phyloP scores from a whole-genome alignment of 1,284 basidiomycete genomes.

The Wallemia hederae region DNA sequence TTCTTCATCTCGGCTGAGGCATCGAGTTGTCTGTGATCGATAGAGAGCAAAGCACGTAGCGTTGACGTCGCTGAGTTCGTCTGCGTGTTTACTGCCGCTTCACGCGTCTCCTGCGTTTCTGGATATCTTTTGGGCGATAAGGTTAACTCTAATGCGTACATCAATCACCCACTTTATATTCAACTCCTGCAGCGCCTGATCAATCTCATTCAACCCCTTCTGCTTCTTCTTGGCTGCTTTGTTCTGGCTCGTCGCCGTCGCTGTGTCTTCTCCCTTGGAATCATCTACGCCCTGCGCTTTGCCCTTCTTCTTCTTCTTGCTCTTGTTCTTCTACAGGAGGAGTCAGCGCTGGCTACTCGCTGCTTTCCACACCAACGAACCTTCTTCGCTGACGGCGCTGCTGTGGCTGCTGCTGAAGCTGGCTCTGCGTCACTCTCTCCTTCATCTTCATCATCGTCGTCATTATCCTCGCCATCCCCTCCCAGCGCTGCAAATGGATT shows the following conservation, averaged over 20 bases:
- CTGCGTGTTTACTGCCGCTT: neutral
- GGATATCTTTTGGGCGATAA: neutral
- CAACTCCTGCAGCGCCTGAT: neutral
- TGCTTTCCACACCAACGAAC: neutral
- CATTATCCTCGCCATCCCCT: neutral
- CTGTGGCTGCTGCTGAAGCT: neutral
- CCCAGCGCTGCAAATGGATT: neutral
- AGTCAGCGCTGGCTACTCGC: neutral
- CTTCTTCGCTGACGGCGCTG: neutral
- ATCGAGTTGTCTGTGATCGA: slow-evolving; percentile 50
- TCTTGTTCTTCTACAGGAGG: neutral
- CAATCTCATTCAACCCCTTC: neutral
- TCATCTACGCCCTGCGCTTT: neutral
- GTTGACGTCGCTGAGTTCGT: neutral
- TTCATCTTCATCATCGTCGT: neutral
- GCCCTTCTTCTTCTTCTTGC: neutral
- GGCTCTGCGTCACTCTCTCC: neutral
- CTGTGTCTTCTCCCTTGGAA: neutral
- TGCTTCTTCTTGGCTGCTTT: neutral
- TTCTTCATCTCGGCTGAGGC: slow-evolving; percentile 59
- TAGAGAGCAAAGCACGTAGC: slow-evolving; percentile 29
- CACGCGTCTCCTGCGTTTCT: neutral
- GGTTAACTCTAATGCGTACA: neutral
- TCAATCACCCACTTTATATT: neutral
- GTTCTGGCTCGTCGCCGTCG: neutral